Percentiles rank a stretch among this genome's conserved stretches.
Evolutionary conservation across 169 alveolate genomes (phyloP).

Genomic region (Babesia ovis): DNA sequence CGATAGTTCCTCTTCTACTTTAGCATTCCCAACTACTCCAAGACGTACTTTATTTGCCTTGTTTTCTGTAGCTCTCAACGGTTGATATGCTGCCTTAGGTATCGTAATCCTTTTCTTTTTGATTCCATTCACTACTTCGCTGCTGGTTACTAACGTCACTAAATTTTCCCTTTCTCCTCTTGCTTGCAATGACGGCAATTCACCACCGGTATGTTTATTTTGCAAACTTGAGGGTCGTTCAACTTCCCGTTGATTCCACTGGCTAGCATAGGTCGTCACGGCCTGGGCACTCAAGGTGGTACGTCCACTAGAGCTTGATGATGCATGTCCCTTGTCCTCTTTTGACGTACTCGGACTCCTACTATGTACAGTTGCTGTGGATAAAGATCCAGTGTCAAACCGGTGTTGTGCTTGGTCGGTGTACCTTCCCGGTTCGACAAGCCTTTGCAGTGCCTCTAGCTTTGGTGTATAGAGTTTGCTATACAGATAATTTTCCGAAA

Average conservation of each 20-base stretch:
- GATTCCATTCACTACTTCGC: constrained; percentile 27
- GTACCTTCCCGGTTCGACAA: constrained; percentile 58
- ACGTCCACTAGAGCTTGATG: constrained; percentile 1
- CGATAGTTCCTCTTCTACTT: background rate
- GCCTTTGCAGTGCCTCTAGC: constrained; percentile 60
- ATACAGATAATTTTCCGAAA: constrained; percentile 51
- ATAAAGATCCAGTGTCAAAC: background rate
- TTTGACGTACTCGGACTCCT: background rate
- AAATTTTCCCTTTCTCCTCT: constrained; percentile 1
- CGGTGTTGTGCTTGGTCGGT: background rate
- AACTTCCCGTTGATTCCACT: background rate
- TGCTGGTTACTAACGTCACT: constrained; percentile 32
- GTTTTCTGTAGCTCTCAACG: background rate
- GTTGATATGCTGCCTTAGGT: constrained; percentile 49
- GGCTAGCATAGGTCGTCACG: background rate
- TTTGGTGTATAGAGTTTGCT: constrained; percentile 58
- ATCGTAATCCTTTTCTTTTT: constrained; percentile 46
- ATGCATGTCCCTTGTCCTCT: background rate
- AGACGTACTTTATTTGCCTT: constrained; percentile 33
- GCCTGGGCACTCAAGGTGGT: background rate
- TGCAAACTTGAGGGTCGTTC: too few species aligned
- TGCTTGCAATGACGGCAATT: background rate
- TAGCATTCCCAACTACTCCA: constrained; percentile 28
- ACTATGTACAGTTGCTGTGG: background rate
- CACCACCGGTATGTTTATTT: background rate